A percentile compares a stretch with the other conserved stretches of the same genome.
Conservation (phyloP, 352 stramenopile genomes). For the Lagenidium sp. region DNA sequence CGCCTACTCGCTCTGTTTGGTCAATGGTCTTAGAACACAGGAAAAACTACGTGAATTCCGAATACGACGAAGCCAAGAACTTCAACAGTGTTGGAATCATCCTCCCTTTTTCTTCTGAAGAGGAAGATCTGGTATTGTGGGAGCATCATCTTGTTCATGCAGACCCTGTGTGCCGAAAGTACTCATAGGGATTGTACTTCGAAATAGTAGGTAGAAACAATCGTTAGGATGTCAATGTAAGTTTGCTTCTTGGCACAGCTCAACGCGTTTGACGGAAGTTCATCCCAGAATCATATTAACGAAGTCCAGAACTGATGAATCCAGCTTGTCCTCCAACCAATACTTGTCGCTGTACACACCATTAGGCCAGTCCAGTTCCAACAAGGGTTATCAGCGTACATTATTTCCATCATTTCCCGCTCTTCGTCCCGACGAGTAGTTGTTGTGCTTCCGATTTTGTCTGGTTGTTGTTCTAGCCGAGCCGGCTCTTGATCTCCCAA, state of each 20-base stretch:
- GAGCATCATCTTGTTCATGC: slow-evolving; percentile 72
- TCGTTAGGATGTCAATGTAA: no score
- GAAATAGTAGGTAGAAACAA: no score
- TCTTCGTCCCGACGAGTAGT: no score
- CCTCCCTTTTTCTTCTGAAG: slow-evolving; percentile 70
- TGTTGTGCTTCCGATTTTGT: no score
- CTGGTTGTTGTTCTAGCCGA: no score
- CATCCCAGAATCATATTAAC: slow-evolving; percentile 18
- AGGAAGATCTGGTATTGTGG: slow-evolving; percentile 81
- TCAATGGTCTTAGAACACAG: slow-evolving; percentile 42
- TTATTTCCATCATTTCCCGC: no score
- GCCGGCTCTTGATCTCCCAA: no score
- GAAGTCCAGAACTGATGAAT: slow-evolving; percentile 5
- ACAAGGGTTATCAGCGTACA: no score
- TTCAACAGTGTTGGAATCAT: slow-evolving; percentile 80
- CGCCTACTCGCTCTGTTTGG: slow-evolving; percentile 68
- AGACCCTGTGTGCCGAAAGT: slow-evolving; percentile 82
- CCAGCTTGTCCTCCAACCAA: slow-evolving; percentile 17
- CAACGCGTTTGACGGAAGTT: no score
- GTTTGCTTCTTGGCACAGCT: no score
- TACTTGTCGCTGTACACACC: slow-evolving; percentile 6
- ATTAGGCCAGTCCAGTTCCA: no score
- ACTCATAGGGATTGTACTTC: no score
- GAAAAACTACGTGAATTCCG: slow-evolving; percentile 69
- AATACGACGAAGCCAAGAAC: slow-evolving; percentile 81